Evolutionary conservation across 2,329 filamentous ascomycete species (phyloP).

Genomic region (Pestalotiopsis fici): DNA sequence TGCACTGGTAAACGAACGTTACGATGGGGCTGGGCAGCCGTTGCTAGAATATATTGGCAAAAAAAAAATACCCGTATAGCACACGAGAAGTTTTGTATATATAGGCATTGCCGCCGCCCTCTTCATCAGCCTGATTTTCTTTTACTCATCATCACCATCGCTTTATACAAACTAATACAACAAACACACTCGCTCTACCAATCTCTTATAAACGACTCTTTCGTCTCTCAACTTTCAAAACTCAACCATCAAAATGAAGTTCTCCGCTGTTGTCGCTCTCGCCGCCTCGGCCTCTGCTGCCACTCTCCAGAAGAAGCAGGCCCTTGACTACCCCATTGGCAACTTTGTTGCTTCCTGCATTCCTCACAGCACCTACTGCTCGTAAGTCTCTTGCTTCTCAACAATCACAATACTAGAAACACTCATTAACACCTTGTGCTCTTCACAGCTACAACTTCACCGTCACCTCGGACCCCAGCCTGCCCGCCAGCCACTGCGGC

Average conservation of each 20-base stretch:
- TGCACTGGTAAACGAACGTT: background rate
- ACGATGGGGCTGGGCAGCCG: background rate
- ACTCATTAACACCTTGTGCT: background rate
- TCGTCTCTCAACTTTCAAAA: background rate
- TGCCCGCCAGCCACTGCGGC: conserved; percentile 6
- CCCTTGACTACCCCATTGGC: background rate
- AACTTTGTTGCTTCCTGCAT: conserved; percentile 13
- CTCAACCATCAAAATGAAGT: conserved; percentile 12
- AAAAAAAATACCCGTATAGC: background rate
- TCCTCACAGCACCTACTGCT: conserved; percentile 11
- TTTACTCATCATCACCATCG: background rate
- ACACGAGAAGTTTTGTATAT: background rate
- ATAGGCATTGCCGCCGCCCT: background rate
- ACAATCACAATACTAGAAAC: background rate
- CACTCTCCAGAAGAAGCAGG: conserved; percentile 10
- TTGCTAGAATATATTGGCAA: background rate
- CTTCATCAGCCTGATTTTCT: background rate
- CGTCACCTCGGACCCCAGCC: conserved; percentile 3
- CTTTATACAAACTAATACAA: background rate
- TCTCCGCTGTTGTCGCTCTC: conserved; percentile 10
- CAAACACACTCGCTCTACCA: background rate
- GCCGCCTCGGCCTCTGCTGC: conserved; percentile 11
- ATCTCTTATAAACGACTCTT: background rate
- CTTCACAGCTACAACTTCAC: conserved; percentile 11
- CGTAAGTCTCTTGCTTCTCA: conserved; percentile 5